These are phyloP conservation scores for Jackrogersella minutella DNA, from an alignment of 495 filamentous ascomycete genomes.

Conservation along the genomic window DNA sequence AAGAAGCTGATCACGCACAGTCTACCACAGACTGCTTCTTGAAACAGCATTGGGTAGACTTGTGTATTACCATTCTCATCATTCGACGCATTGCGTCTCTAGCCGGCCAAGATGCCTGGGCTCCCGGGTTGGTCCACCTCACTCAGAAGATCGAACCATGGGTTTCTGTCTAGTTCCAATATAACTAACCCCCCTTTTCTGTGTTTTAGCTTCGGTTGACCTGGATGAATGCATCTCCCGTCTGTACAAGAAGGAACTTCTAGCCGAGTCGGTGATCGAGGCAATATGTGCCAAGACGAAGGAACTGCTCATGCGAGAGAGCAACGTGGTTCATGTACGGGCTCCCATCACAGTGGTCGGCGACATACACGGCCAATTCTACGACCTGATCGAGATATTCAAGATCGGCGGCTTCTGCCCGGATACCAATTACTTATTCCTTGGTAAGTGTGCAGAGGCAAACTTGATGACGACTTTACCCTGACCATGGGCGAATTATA, in stretches of 20 bases:
- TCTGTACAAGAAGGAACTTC: slow-evolving; percentile 93
- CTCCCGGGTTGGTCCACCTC: slow-evolving; percentile 73
- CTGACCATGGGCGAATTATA: slow-evolving; percentile 43
- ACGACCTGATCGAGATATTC: slow-evolving; percentile 98
- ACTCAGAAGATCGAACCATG: slow-evolving; percentile 12
- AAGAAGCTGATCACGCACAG: slow-evolving; percentile 33
- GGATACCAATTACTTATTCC: slow-evolving; percentile 96
- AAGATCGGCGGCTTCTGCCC: slow-evolving; percentile 96
- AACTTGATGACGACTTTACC: neutral
- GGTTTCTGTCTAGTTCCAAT: slow-evolving; percentile 10
- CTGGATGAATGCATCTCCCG: slow-evolving; percentile 97
- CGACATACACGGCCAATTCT: slow-evolving; percentile 99
- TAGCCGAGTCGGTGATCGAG: slow-evolving; percentile 97
- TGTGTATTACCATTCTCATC: neutral
- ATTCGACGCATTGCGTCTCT: slow-evolving; percentile 16
- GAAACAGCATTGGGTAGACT: slow-evolving; percentile 22
- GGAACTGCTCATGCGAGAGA: slow-evolving; percentile 98
- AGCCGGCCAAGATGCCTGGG: slow-evolving; percentile 75
- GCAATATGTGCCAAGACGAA: slow-evolving; percentile 99
- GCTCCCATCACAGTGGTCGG: slow-evolving; percentile 98
- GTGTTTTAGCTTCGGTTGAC: slow-evolving; percentile 82
- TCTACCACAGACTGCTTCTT: slow-evolving; percentile 28
- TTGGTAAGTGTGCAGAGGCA: slow-evolving; percentile 65
- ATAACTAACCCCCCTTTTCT: too few species aligned
- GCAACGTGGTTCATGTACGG: slow-evolving; percentile 97